A percentile compares a stretch with the other conserved stretches of the same genome.
phyloP scores from a whole-genome alignment of 805 yeast genomes.

The Kluyveromyces lactis region DNA sequence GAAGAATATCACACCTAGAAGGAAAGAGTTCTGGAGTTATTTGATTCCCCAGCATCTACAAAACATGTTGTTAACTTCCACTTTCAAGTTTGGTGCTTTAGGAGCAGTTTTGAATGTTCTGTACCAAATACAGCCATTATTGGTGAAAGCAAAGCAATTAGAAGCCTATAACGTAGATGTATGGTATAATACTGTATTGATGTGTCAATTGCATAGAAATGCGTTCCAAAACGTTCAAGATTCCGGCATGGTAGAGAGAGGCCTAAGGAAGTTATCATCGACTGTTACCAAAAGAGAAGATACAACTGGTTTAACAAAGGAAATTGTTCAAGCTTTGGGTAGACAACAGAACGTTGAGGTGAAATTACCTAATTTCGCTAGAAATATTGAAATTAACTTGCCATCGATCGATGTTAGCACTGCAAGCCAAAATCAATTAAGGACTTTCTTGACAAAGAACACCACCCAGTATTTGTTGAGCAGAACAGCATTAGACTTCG shows the following conservation, averaged over 20 bases:
- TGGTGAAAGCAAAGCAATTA: constrained; percentile 14
- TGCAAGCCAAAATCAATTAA: constrained; percentile 8
- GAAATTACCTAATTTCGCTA: constrained; percentile 8
- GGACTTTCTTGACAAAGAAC: constrained; percentile 10
- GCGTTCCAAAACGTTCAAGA: constrained; percentile 11
- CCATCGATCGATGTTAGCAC: constrained; percentile 7
- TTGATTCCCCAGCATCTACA: constrained; percentile 19
- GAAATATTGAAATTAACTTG: constrained; percentile 5
- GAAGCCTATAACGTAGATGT: constrained; percentile 21
- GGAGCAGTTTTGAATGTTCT: constrained; percentile 15
- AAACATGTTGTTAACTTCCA: constrained; percentile 19
- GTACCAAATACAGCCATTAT: constrained; percentile 12
- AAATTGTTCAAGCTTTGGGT: constrained; percentile 13
- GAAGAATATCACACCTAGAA: constrained; percentile 21
- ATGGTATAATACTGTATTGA: constrained; percentile 21
- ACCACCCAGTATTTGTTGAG: constrained; percentile 18
- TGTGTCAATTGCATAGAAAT: constrained; percentile 24
- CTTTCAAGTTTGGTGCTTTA: constrained; percentile 19
- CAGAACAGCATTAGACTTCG: constrained; percentile 15
- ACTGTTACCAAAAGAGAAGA: constrained; percentile 12
- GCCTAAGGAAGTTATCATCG: constrained; percentile 18
- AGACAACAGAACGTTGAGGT: constrained; percentile 12
- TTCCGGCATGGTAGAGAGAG: constrained; percentile 12
- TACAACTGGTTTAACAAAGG: constrained; percentile 18
- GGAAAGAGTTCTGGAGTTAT: constrained; percentile 18